Evolutionary conservation across 2,329 filamentous ascomycete species (phyloP).

Genomic region (Fragosphaeria purpurea): DNA sequence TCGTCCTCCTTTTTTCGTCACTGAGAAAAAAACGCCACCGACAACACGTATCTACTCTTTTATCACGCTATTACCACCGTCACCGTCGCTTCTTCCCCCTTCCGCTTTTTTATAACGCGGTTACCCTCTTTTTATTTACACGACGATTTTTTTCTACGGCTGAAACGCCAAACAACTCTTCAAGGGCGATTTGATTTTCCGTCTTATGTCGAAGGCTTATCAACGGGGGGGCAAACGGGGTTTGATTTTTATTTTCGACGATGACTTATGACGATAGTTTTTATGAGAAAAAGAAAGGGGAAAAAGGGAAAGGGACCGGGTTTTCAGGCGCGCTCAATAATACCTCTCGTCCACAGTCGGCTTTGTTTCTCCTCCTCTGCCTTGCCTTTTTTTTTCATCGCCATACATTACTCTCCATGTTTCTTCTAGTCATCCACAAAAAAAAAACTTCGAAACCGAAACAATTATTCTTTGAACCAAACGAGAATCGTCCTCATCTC

Average conservation of each 20-base stretch:
- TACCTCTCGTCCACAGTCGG: slow-evolving; percentile 13
- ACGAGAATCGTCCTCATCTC: slow-evolving; percentile 15
- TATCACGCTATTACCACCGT: background rate
- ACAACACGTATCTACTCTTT: background rate
- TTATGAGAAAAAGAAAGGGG: slow-evolving; percentile 7
- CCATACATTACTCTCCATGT: slow-evolving; percentile 24
- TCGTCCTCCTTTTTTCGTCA: background rate
- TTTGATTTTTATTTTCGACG: slow-evolving; percentile 8
- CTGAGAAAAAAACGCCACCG: background rate
- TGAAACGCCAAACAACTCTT: background rate
- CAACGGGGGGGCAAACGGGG: slow-evolving; percentile 12
- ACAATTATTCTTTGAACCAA: slow-evolving; percentile 5
- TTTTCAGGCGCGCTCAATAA: slow-evolving; percentile 30
- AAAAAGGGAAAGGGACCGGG: slow-evolving; percentile 4
- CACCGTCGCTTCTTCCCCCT: background rate
- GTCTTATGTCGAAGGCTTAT: background rate
- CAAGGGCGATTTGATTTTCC: slow-evolving; percentile 2
- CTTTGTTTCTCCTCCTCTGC: slow-evolving; percentile 6
- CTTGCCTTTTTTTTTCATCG: slow-evolving; percentile 19
- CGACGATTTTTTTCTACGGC: slow-evolving; percentile 3
- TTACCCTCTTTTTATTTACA: background rate
- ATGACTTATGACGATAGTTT: slow-evolving; percentile 14
- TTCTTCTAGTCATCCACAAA: slow-evolving; percentile 6
- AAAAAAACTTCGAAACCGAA: slow-evolving; percentile 21
- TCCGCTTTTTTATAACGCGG: background rate